Conservation (phyloP, 2,329 filamentous ascomycete genomes). For the Whalleya microplaca region DNA sequence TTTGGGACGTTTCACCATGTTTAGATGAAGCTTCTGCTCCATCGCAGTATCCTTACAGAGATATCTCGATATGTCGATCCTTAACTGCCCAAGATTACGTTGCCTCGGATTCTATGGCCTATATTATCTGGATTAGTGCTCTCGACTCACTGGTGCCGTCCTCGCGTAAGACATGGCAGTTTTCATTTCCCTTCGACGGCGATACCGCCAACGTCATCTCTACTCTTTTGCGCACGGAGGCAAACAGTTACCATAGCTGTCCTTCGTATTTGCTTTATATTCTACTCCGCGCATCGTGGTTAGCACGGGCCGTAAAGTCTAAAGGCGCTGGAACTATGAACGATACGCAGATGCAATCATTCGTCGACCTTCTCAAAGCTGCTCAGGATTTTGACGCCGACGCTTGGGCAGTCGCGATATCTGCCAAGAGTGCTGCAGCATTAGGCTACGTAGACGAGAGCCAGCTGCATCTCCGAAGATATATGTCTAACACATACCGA, state of each 20-base stretch:
- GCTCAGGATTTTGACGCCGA: constrained; percentile 47
- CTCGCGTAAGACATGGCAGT: neutral
- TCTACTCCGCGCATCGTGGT: constrained; percentile 48
- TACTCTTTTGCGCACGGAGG: constrained; percentile 35
- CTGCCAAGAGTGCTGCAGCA: constrained; percentile 32
- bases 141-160: constrained; percentile 45
- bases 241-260: constrained; percentile 38
- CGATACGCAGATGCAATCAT: constrained; percentile 42
- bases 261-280: constrained; percentile 46
- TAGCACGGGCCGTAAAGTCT: constrained; percentile 43
- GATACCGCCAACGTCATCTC: constrained; percentile 26
- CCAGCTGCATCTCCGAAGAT: constrained; percentile 43
- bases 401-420: constrained; percentile 46
- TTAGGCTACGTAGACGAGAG: constrained; percentile 41
- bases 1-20: neutral
- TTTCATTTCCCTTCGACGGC: constrained; percentile 36
- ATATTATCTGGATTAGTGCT: constrained; percentile 38
- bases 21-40: constrained; percentile 2
- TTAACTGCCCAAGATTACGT: constrained; percentile 45
- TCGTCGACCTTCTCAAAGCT: constrained; percentile 45
- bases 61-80: neutral
- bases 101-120: constrained; percentile 48
- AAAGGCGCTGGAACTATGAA: constrained; percentile 31
- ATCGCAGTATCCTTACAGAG: constrained; percentile 2
- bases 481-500: constrained; percentile 51